Conservation (phyloP, 495 filamentous ascomycete genomes). For the Hypoxylon perforatum region DNA sequence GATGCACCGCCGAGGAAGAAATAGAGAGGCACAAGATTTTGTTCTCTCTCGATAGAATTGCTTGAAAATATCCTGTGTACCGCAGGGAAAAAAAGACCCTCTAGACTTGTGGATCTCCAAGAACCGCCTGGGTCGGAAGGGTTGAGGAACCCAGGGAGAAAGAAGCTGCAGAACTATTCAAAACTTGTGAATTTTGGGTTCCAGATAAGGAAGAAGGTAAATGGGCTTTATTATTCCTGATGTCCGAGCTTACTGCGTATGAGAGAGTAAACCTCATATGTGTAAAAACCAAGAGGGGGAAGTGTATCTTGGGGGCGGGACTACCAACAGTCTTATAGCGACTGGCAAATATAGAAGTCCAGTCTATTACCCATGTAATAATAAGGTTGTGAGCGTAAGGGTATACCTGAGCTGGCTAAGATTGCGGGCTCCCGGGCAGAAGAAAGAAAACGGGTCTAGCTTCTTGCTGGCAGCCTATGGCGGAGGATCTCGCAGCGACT, state of each 20-base stretch:
- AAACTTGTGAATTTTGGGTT: constrained; percentile 32
- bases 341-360: constrained; percentile 40
- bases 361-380: constrained; percentile 38
- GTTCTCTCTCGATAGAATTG: constrained; percentile 21
- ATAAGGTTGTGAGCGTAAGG: constrained; percentile 43
- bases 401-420: constrained; percentile 38
- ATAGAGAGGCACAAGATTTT: no score
- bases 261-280: constrained; percentile 44
- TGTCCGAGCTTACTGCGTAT: constrained; percentile 47
- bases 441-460: constrained; percentile 43
- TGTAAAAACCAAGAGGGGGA: constrained; percentile 38
- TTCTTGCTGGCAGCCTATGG: constrained; percentile 46
- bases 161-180: constrained; percentile 22
- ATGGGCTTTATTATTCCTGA: constrained; percentile 42
- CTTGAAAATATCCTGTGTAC: constrained; percentile 41
- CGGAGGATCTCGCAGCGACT: constrained; percentile 46
- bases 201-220: constrained; percentile 32
- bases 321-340: constrained; percentile 55
- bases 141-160: constrained; percentile 31
- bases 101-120: constrained; percentile 36
- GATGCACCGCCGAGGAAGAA: constrained; percentile 24
- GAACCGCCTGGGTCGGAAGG: constrained; percentile 36
- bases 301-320: constrained; percentile 41
- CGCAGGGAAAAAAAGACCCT: constrained; percentile 22
- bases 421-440: constrained; percentile 42